Base-by-base conservation (phyloP, 441 rosid species). In the Erodium moschatum region DNA sequence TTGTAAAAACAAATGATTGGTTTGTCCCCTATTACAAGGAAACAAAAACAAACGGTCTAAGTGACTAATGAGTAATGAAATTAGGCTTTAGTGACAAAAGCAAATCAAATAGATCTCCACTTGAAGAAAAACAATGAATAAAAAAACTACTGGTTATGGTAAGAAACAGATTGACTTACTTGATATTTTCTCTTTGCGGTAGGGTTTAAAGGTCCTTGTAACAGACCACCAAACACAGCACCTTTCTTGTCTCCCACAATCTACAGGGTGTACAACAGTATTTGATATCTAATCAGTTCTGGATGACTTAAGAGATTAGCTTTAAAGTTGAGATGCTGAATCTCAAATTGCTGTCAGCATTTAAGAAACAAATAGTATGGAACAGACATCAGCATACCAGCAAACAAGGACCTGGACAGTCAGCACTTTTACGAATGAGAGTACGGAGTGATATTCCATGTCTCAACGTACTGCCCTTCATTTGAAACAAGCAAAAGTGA, bases 391-490 rank as follows among this genome's bases (percentile, higher is more conserved):
- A 46, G 58, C 82, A 11, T 81, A 93, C 97, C 93, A 93, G 81
- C 70, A 93, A 74, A 80, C 92, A 86, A 38, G 93, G 97, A 67
- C 98, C 98, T 74, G 91, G 76, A 75, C 86, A 81, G 74, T 82
- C 88, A 42, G 86, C 81, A 61, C 97, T 93, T 74, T 81, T 93
- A 50, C 96, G 96, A 33, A 93, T 73, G 61, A 93, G 96, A 0
- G 98, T 93, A 56, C 90, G 97, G 5, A 93, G 89, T 69, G 97
- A 93, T 75, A 91, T 93, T 38, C 97, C 98, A 84, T 93, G 96
- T 83, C 87, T 91, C 82, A 81, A 76, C 76, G 98, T 89, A 82
- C 98, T 91, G 97, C 95, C 96, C 96, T 93, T 91, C 89, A 90
- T 81, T 88, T 68, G 74, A 85, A 80, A 75, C 68, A 79, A 75